Evolutionary conservation across 495 filamentous ascomycete species (phyloP), one percentile per base, ranked within the genome.

Genomic region (Xylaria bambusicola): DNA sequence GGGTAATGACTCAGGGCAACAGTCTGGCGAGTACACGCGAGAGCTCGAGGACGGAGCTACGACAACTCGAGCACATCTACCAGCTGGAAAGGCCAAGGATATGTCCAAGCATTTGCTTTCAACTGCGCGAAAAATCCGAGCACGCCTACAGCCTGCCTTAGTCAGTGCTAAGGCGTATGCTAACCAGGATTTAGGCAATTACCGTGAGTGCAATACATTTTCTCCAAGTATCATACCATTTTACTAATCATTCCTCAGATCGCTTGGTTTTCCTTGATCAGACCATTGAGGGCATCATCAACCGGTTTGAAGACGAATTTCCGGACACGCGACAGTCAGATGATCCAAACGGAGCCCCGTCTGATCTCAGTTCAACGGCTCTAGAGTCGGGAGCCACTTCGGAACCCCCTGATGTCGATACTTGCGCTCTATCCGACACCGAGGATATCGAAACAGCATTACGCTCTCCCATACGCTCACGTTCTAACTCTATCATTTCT

Each of bases 221-320:
- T 0, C 54, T 24, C n/a, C n/a, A 8, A 46, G 5, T 18, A 17
- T 40, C 17, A 48, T 15, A 31, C n/a, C 49, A 17, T 7, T 24
- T n/a, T n/a, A 59, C 63, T 51, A 21, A 58, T 69, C 76, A 69
- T 77, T 49, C 23, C 31, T 44, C 5, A 92, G 88, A 86, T 41
- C 89, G 90, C 59, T 85, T 98, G 23, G 82, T 90, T 47, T 97
- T 96, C 80, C 83, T 98, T 27, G 93, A 97, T 65, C 80, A 88
- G 51, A 98, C 94, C 1, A 82, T 98, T 6, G 83, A 90, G 61
- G 84, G 85, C 61, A 96, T 98, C 76, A 97, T 98, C 68, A 84
- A 89, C 66, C 90, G 94, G 18, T 98, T 98, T 62, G 94, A 98
- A 68, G 87, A 93, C 66, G 93, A 97, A 73, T 98, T 91, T 66